These are phyloP conservation scores for Fraxinus sp. DNA, from an alignment of 305 asterid genomes.

Conservation along the genomic window DNA sequence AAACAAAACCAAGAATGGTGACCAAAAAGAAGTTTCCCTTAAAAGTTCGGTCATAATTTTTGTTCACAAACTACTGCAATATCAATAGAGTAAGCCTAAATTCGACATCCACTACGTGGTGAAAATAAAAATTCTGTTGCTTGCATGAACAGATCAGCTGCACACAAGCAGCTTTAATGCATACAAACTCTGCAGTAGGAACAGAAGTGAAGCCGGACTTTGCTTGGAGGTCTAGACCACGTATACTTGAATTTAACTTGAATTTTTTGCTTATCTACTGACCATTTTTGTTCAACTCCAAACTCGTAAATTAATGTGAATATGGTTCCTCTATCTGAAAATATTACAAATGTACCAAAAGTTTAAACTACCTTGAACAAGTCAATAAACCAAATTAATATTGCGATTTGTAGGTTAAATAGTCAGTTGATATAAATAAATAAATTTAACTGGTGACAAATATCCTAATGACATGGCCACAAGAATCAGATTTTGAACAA, in stretches of 20 bases:
- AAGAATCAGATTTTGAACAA: conserved; percentile 3
- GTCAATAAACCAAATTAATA: not conserved
- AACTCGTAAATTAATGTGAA: not conserved
- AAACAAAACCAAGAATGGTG: not conserved
- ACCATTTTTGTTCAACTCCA: conserved; percentile 2
- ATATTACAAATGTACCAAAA: conserved; percentile 2
- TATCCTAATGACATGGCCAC: not conserved
- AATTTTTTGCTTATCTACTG: not conserved
- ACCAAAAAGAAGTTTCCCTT: not conserved
- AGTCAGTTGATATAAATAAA: not conserved
- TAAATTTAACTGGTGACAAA: not conserved
- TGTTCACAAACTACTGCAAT: not conserved
- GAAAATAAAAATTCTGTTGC: not conserved
- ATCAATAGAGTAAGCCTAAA: not conserved
- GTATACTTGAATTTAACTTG: not conserved
- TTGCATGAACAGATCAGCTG: not conserved
- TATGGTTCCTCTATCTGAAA: not conserved
- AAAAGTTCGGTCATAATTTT: not conserved
- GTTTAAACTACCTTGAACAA: conserved; percentile 7
- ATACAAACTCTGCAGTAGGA: not conserved
- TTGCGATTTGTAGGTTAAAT: not conserved
- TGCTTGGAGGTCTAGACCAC: not conserved
- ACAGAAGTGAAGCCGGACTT: not conserved
- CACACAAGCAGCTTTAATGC: not conserved
- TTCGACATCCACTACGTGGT: not conserved